These are phyloP conservation scores for Aspergillus vadensis DNA, from an alignment of 2,329 filamentous ascomycete species.

Conservation along the genomic window DNA sequence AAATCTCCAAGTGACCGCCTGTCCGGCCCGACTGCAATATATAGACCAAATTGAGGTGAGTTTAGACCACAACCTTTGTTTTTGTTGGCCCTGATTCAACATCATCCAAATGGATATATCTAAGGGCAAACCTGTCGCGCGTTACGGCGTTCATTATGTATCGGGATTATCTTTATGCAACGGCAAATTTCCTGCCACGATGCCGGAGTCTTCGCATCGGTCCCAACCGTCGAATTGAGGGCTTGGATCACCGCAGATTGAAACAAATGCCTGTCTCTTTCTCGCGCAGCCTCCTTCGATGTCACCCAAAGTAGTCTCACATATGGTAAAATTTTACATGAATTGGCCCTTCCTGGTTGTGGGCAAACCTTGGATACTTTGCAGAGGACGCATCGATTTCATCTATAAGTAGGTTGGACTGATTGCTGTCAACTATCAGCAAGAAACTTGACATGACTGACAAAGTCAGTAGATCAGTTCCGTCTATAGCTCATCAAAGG, in stretches of 20 bases:
- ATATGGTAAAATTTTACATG: constrained; percentile 1
- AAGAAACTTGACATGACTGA: not conserved
- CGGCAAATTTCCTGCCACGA: constrained; percentile 3
- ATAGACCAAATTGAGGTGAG: constrained; percentile 3
- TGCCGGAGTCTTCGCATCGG: constrained; percentile 2
- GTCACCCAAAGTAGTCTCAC: constrained; percentile 3
- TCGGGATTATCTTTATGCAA: not conserved
- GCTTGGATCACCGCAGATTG: constrained; percentile 2
- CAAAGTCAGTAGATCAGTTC: not conserved
- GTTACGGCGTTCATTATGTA: not conserved
- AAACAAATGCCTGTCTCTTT: not conserved
- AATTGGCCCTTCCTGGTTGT: not conserved
- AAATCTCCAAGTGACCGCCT: not conserved
- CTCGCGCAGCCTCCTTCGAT: not conserved
- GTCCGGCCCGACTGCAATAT: constrained; percentile 1
- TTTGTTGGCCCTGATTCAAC: not conserved
- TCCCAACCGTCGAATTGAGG: not conserved
- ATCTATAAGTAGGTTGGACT: constrained; percentile 2
- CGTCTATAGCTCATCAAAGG: not conserved
- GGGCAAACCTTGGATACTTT: constrained; percentile 4
- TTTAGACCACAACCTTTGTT: not conserved
- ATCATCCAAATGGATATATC: not conserved
- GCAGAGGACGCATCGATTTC: constrained; percentile 1
- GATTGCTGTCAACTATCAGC: not conserved
- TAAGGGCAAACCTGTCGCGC: not conserved